A percentile compares a stretch with the other conserved stretches of the same genome.
These are phyloP conservation scores for Globomyces pollinis-pini DNA, from an alignment of 192 early-diverging fungal species.

Conservation along the genomic window DNA sequence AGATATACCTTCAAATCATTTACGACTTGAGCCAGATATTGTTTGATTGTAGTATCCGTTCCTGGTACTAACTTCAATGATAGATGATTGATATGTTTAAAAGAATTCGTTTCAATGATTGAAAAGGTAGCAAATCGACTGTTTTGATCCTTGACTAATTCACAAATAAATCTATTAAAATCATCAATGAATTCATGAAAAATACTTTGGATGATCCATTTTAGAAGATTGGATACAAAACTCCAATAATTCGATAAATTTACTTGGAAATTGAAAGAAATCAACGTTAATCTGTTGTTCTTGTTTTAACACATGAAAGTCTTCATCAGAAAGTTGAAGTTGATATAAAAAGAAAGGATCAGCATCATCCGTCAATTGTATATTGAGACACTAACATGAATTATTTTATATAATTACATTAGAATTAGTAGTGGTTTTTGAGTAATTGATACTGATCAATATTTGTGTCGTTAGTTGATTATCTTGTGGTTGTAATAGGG, in stretches of 20 bases:
- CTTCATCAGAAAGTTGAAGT: conserved; percentile 37
- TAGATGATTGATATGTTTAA: conserved; percentile 47
- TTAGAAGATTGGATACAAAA: conserved; percentile 9
- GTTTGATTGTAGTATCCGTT: conserved; percentile 40
- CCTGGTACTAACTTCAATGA: conserved; percentile 35
- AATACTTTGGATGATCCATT: conserved; percentile 38
- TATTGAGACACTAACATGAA: conserved; percentile 14
- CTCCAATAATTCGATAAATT: conserved; percentile 42
- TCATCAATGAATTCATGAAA: background rate
- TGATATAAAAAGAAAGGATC: conserved; percentile 47
- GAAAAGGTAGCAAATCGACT: conserved; percentile 19
- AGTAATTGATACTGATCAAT: no score
- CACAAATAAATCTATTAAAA: conserved; percentile 33
- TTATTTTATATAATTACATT: background rate
- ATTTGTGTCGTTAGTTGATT: no score
- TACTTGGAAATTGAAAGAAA: conserved; percentile 46
- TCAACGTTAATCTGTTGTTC: conserved; percentile 46
- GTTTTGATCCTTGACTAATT: conserved; percentile 14
- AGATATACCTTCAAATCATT: conserved; percentile 31
- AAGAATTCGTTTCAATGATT: conserved; percentile 48
- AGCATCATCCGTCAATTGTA: conserved; percentile 36
- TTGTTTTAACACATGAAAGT: conserved; percentile 37
- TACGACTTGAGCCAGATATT: conserved; percentile 40
- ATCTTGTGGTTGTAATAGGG: no score
- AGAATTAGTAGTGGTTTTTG: no score